These are phyloP conservation scores for Pyrrhoderma noxium DNA, from an alignment of 1,284 basidiomycete genomes.

Conservation along the genomic window DNA sequence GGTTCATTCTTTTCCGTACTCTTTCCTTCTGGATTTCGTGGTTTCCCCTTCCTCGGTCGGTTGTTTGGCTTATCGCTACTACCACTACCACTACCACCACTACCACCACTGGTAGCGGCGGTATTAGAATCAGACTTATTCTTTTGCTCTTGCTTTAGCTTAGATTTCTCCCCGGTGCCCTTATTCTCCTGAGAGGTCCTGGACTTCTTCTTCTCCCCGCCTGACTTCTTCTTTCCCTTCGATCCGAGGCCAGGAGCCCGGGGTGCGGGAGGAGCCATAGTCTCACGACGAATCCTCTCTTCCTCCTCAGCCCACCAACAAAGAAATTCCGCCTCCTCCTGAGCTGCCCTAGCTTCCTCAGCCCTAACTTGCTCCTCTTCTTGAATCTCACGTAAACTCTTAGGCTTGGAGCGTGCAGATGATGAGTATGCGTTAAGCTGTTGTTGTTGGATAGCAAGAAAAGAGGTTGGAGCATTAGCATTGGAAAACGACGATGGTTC, in stretches of 20 bases:
- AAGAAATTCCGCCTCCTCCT: constrained; percentile 71
- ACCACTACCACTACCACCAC: no score
- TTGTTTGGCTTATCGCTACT: no score
- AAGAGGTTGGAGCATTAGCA: constrained; percentile 45
- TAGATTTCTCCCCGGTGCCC: not conserved
- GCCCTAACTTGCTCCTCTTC: constrained; percentile 61
- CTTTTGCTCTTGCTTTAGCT: no score
- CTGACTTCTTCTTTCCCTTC: constrained; percentile 7
- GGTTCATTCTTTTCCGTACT: no score
- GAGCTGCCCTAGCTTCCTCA: constrained; percentile 64
- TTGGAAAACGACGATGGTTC: constrained; percentile 18
- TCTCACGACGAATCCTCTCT: constrained; percentile 49
- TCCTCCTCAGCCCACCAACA: constrained; percentile 84
- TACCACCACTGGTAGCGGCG: no score
- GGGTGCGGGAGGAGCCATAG: constrained; percentile 19
- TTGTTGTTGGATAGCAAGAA: constrained; percentile 76
- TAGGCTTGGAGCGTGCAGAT: constrained; percentile 39
- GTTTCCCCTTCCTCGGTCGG: no score
- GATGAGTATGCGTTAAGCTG: constrained; percentile 51
- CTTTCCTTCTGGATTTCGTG: no score
- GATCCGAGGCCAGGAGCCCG: constrained; percentile 1
- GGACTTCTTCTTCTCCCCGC: not conserved
- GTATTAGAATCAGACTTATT: no score
- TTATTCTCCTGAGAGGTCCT: not conserved
- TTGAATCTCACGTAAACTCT: constrained; percentile 76